phyloP scores from a whole-genome alignment of 1,284 basidiomycete genomes.

The Ganoderma lingzhi region DNA sequence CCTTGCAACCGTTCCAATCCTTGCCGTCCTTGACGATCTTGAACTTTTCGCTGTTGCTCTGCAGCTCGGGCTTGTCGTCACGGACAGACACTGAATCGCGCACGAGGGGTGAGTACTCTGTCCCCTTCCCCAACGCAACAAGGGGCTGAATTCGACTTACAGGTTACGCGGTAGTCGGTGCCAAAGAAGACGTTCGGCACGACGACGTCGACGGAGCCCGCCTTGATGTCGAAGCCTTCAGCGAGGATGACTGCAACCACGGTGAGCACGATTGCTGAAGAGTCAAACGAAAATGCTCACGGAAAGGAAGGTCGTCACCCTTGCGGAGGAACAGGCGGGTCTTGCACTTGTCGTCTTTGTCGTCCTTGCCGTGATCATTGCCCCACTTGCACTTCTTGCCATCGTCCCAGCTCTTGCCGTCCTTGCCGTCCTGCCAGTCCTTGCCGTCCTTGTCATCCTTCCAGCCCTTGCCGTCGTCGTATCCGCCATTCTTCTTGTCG shows the following conservation, averaged over 20 bases:
- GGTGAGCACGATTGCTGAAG: background rate
- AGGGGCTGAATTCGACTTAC: background rate
- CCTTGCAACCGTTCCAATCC: background rate
- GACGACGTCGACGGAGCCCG: background rate
- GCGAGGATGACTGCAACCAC: conserved; percentile 6
- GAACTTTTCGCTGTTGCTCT: conserved; percentile 5
- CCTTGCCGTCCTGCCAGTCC: background rate
- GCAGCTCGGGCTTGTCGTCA: conserved; percentile 1
- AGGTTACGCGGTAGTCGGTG: background rate
- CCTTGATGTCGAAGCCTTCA: background rate
- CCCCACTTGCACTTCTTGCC: background rate
- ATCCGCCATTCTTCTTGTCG: background rate
- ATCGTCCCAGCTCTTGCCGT: background rate
- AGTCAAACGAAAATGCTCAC: background rate
- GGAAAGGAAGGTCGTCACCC: background rate
- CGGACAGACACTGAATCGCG: background rate
- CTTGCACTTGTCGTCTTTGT: background rate
- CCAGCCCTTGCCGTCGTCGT: background rate
- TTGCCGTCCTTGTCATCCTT: background rate
- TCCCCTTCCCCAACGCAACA: background rate
- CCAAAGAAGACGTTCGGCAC: conserved; percentile 1
- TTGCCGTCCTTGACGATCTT: background rate
- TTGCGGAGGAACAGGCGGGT: background rate
- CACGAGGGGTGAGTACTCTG: background rate
- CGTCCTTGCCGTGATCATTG: background rate